Base-by-base conservation (phyloP, 2,329 filamentous ascomycete genomes). In the Beauveria australis region DNA sequence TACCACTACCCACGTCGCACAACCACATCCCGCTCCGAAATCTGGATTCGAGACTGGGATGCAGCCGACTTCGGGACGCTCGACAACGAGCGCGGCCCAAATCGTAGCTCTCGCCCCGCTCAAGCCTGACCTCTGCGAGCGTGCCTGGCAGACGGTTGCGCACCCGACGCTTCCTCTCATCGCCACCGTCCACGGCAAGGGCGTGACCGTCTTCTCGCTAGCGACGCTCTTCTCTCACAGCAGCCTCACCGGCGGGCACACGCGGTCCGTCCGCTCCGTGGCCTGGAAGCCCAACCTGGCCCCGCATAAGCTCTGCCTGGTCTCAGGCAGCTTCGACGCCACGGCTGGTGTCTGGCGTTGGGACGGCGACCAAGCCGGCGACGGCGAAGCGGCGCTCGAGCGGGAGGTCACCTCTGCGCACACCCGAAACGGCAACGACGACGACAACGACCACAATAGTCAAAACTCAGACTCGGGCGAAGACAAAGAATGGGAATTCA, bases 241-340 rank as follows among this genome's bases (percentile, higher is more conserved):
- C 69, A 84, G 83, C 22, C 86, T 97, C 59, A 86, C 87, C 8
- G 92, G 92, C 63, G 94, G 93, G 8, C 94, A 99, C 76, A 90
- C 91, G 67, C 89, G 94, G 61, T 94, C 89, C 67, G 86, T 99
- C n/a, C 85, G 94, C 60, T 85, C 86, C 54, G 85, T 87, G 22
- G 87, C 91, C 43, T 99, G 94, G 94, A 96, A 96, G 75, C 92
- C 92, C 0, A 81, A 81, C 63, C 75, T 84, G 48, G 76, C 81
- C 16, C 75, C 77, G 3, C 75, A 79, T 63, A 84, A 87, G 70
- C 87, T 89, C 60, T 91, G 93, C 49, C 82, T 97, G 18, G 92
- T 93, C 5, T 96, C 92, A 0, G 94, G 91, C 4, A 94, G 89
- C 72, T 99, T 99, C 71, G 94, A 99, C 73, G 88, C 91, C 18